phyloP scores from a whole-genome alignment of 2,329 filamentous ascomycete genomes.

The Botryotinia calthae region DNA sequence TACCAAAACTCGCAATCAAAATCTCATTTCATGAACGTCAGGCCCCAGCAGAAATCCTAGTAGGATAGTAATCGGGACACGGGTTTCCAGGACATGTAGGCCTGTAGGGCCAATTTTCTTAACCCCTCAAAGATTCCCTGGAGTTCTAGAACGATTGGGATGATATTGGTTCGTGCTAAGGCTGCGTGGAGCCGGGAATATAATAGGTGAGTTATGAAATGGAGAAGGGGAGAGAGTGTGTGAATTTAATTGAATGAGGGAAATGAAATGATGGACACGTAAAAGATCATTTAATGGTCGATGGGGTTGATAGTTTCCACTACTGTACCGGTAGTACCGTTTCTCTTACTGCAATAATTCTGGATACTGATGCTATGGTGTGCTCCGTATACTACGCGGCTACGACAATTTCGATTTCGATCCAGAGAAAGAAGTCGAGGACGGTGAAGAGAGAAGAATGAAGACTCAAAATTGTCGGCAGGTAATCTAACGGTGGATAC shows the following conservation, averaged over 20 bases:
- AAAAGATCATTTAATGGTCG: not conserved
- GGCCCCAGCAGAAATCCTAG: not conserved
- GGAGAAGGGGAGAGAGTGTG: not conserved
- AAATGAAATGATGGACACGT: not conserved
- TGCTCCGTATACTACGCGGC: not conserved
- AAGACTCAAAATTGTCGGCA: not conserved
- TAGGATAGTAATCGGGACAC: not conserved
- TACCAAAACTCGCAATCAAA: not conserved
- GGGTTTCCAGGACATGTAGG: not conserved
- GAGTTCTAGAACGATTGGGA: slow-evolving; percentile 7
- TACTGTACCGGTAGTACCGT: not conserved
- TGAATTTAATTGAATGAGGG: not conserved
- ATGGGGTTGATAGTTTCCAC: not conserved
- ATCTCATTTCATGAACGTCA: not conserved
- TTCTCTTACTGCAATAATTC: not conserved
- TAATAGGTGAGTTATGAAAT: not conserved
- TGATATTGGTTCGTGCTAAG: not conserved
- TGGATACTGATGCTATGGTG: not conserved
- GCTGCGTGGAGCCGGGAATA: not conserved
- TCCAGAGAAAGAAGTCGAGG: not conserved
- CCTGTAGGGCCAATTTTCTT: not conserved
- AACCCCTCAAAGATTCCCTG: not conserved
- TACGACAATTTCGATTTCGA: too few relatives aligned
- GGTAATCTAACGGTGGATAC: not conserved
- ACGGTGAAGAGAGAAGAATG: not conserved